phyloP scores from a whole-genome alignment of 2,329 filamentous ascomycete species.

The Colletotrichum melonis region DNA sequence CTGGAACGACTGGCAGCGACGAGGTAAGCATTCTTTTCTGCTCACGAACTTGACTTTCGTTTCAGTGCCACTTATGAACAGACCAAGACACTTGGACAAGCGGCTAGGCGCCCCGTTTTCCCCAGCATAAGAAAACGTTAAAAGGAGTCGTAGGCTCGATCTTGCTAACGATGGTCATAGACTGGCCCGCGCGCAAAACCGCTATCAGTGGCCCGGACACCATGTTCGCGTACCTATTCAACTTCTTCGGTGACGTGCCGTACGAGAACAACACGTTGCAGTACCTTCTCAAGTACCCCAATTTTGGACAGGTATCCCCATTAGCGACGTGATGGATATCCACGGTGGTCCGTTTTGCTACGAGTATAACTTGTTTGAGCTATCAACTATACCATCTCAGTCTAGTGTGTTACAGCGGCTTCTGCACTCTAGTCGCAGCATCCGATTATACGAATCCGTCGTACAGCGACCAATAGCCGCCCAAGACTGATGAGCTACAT shows the following conservation, averaged over 20 bases:
- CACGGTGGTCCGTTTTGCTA: not conserved
- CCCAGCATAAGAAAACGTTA: not conserved
- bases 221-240: not conserved
- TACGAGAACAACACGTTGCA: not conserved
- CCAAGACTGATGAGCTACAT: not conserved
- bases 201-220: not conserved
- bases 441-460: not conserved
- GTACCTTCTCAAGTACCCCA: not conserved
- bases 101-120: not conserved
- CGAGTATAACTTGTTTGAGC: not conserved
- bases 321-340: not conserved
- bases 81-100: not conserved
- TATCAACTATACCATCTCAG: not conserved
- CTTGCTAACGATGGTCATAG: not conserved
- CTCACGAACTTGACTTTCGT: not conserved
- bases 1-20: conserved; percentile 41
- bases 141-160: not conserved
- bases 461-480: not conserved
- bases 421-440: not conserved
- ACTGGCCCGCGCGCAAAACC: not conserved
- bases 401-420: not conserved
- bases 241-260: not conserved
- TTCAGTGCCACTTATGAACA: not conserved
- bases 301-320: not conserved
- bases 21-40: not conserved